Conservation (phyloP, 2,329 filamentous ascomycete genomes). For the Fusarium sp. region DNA sequence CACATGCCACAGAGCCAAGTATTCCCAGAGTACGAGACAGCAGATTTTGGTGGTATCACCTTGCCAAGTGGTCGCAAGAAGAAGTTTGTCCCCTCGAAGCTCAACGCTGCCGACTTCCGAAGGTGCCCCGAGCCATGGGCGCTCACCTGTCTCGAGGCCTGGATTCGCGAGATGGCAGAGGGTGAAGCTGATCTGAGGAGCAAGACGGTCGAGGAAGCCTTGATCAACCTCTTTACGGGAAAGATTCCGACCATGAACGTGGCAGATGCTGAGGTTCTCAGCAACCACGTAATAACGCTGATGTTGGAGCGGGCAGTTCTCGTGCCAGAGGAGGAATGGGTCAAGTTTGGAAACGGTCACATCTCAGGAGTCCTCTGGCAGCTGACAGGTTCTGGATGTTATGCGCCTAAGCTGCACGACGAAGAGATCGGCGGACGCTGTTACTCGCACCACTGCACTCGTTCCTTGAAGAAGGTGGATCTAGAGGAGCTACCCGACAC, state of each 20-base stretch:
- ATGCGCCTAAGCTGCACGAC: constrained; percentile 83
- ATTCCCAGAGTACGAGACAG: constrained; percentile 65
- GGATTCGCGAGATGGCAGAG: constrained; percentile 89
- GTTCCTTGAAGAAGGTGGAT: constrained; percentile 94
- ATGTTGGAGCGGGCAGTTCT: constrained; percentile 83
- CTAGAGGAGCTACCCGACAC: constrained; percentile 75
- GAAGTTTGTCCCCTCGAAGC: constrained; percentile 84
- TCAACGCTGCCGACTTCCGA: constrained; percentile 80
- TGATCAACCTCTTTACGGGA: constrained; percentile 87
- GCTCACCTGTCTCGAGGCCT: constrained; percentile 82
- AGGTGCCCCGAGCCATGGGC: constrained; percentile 93
- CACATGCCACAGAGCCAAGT: constrained; percentile 58
- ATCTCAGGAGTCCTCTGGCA: constrained; percentile 94
- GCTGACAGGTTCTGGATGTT: constrained; percentile 89
- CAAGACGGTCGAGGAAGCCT: constrained; percentile 83
- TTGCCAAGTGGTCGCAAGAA: constrained; percentile 80
- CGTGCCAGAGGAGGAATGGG: constrained; percentile 93
- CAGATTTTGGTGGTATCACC: constrained; percentile 80
- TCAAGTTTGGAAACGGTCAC: constrained; percentile 82
- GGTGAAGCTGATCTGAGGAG: constrained; percentile 88
- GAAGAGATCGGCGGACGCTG: constrained; percentile 75
- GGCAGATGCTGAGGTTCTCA: constrained; percentile 89
- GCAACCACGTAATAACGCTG: constrained; percentile 75
- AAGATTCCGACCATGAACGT: constrained; percentile 99
- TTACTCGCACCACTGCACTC: constrained; percentile 92